A percentile compares a stretch with the other conserved stretches of the same genome.
Conservation (phyloP, 192 early-diverging fungal species). For the Cladochytrium replicatum region DNA sequence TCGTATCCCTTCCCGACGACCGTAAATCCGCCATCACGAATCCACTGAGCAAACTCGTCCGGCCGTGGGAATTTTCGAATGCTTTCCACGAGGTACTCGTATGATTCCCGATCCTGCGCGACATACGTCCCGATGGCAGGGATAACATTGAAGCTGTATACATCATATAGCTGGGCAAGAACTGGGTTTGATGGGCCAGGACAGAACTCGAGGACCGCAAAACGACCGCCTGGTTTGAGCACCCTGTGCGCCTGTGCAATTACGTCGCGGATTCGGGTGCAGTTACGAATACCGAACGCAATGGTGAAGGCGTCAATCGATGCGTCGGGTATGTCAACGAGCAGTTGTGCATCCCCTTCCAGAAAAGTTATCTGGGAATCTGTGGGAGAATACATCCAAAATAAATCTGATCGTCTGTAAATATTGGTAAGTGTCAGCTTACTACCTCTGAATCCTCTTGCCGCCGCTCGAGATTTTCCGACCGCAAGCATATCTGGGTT, state of each 20-base stretch:
- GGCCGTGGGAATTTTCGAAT: slow-evolving; percentile 91
- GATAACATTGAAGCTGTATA: slow-evolving; percentile 92
- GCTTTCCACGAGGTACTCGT: slow-evolving; percentile 95
- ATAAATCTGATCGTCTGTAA: slow-evolving; percentile 4
- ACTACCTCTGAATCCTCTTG: slow-evolving; percentile 16
- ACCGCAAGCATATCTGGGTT: slow-evolving; percentile 94
- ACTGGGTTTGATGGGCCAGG: slow-evolving; percentile 84
- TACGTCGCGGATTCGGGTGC: slow-evolving; percentile 83
- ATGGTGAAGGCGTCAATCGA: slow-evolving; percentile 92
- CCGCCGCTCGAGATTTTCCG: slow-evolving; percentile 54
- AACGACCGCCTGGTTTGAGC: slow-evolving; percentile 89
- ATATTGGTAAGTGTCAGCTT: slow-evolving; percentile 2
- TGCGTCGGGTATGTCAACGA: slow-evolving; percentile 60
- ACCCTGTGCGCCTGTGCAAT: slow-evolving; percentile 86
- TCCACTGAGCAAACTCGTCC: slow-evolving; percentile 81
- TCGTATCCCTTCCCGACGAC: slow-evolving; percentile 83
- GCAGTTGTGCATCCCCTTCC: slow-evolving; percentile 83
- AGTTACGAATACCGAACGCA: slow-evolving; percentile 97
- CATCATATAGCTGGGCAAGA: slow-evolving; percentile 69
- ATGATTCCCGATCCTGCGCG: slow-evolving; percentile 81
- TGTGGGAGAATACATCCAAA: slow-evolving; percentile 8
- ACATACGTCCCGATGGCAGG: slow-evolving; percentile 77
- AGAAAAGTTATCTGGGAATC: slow-evolving; percentile 59
- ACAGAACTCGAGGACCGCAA: slow-evolving; percentile 92
- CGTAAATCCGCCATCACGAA: slow-evolving; percentile 80